phyloP scores from a whole-genome alignment of 176 grass and related monocot genomes.

The Oryza longistaminata region DNA sequence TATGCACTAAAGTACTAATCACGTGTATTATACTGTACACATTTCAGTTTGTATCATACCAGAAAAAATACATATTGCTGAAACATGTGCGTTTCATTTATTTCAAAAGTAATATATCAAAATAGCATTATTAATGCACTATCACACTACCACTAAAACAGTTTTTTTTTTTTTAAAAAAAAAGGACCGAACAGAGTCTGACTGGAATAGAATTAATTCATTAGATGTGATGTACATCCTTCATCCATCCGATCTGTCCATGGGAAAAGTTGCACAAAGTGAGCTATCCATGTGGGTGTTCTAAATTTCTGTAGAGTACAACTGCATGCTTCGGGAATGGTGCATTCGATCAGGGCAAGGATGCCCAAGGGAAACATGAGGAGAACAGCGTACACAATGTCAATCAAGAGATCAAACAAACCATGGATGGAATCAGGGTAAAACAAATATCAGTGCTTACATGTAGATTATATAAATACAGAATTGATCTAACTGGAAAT shows the following conservation, averaged over 20 bases:
- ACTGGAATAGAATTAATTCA: not conserved
- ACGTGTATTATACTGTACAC: not conserved
- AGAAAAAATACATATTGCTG: not conserved
- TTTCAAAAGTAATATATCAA: not conserved
- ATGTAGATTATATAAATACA: slow-evolving; percentile 1
- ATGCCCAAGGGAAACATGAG: slow-evolving; percentile 7
- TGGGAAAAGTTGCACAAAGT: not conserved
- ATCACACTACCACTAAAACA: too few species aligned
- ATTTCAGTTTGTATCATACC: not conserved
- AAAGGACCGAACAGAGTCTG: not conserved
- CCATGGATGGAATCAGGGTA: slow-evolving; percentile 23
- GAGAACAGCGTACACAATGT: slow-evolving; percentile 1
- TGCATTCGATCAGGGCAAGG: slow-evolving; percentile 9
- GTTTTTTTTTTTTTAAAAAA: too few species aligned
- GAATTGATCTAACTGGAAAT: not conserved
- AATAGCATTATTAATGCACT: not conserved
- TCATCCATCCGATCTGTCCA: not conserved
- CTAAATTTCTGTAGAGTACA: slow-evolving; percentile 11
- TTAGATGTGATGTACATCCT: not conserved
- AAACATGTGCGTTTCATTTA: not conserved
- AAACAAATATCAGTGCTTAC: not conserved
- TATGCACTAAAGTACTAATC: not conserved
- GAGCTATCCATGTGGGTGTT: not conserved
- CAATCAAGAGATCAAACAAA: slow-evolving; percentile 39
- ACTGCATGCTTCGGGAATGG: not conserved